Percentiles rank a stretch among this genome's conserved stretches.
Conservation (phyloP, 768 basidiomycete genomes). For the Calocybe cyanea region DNA sequence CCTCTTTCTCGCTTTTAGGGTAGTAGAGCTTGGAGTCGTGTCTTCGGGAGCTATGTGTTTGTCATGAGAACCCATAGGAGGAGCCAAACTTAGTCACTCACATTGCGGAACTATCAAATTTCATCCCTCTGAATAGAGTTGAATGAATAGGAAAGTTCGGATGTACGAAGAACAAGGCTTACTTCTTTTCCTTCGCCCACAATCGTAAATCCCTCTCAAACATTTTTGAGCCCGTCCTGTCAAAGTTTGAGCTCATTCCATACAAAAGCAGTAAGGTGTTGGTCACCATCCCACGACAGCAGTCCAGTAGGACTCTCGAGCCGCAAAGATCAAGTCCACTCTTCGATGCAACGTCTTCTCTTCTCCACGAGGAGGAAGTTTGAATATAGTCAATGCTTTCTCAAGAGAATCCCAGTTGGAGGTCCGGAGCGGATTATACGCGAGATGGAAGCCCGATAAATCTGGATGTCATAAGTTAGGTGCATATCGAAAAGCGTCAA, state of each 20-base stretch:
- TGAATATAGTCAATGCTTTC: conserved; percentile 80
- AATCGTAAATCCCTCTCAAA: conserved; percentile 82
- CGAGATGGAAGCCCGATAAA: conserved; percentile 57
- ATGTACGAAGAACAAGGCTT: conserved; percentile 5
- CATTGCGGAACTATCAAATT: conserved; percentile 84
- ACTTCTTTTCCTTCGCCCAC: conserved; percentile 69
- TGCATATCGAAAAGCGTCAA: no score
- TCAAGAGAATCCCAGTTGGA: conserved; percentile 80
- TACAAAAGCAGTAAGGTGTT: neutral
- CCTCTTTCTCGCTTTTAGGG: conserved; percentile 65
- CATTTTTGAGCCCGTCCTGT: conserved; percentile 84
- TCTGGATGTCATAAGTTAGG: conserved; percentile 30
- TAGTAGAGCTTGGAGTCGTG: conserved; percentile 58
- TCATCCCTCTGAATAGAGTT: conserved; percentile 51
- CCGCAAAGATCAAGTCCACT: conserved; percentile 81
- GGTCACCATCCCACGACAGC: conserved; percentile 84
- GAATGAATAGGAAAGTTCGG: neutral
- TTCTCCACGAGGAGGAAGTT: conserved; percentile 41
- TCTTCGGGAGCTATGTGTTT: conserved; percentile 47
- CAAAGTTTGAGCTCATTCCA: neutral
- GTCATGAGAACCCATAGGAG: neutral
- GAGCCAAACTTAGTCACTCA: conserved; percentile 39
- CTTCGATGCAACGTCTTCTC: conserved; percentile 53
- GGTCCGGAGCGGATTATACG: conserved; percentile 48
- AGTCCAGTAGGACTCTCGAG: conserved; percentile 78